Conservation (phyloP, 805 yeast genomes). For the Metschnikowia kofuensis region DNA sequence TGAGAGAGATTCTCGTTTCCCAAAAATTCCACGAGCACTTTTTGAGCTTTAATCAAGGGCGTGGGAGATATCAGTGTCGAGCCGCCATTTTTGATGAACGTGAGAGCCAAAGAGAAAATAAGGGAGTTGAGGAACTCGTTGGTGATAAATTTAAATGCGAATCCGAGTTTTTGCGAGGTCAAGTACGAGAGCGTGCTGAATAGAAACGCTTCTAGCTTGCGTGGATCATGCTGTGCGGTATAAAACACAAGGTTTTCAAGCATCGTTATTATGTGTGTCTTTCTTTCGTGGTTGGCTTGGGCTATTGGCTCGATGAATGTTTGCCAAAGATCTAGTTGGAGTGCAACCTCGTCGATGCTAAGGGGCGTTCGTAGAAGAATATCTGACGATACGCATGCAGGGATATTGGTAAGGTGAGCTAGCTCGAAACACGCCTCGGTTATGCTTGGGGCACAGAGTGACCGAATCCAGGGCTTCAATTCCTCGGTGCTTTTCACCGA, state of each 20-base stretch:
- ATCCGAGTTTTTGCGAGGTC: slow-evolving; percentile 21
- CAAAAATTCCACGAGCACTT: slow-evolving; percentile 22
- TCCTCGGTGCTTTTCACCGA: neutral
- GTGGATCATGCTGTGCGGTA: slow-evolving; percentile 24
- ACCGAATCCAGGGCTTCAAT: slow-evolving; percentile 28
- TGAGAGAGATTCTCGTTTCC: slow-evolving; percentile 22
- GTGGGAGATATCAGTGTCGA: slow-evolving; percentile 3
- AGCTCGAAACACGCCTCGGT: slow-evolving; percentile 32
- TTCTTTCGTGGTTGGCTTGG: slow-evolving; percentile 18
- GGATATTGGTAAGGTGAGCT: slow-evolving; percentile 28
- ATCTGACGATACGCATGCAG: slow-evolving; percentile 39
- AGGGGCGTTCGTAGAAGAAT: slow-evolving; percentile 37
- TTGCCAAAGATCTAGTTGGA: slow-evolving; percentile 39
- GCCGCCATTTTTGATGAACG: slow-evolving; percentile 11
- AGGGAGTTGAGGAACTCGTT: slow-evolving; percentile 17
- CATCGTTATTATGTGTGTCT: slow-evolving; percentile 15
- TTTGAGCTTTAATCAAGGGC: slow-evolving; percentile 27
- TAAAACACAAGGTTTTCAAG: slow-evolving; percentile 29
- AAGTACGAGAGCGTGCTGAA: slow-evolving; percentile 18
- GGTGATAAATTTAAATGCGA: slow-evolving; percentile 16
- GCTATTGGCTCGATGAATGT: slow-evolving; percentile 24
- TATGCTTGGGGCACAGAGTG: slow-evolving; percentile 30
- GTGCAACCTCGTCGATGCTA: slow-evolving; percentile 26
- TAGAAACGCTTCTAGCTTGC: slow-evolving; percentile 20
- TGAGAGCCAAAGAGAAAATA: slow-evolving; percentile 24